Base-by-base conservation (phyloP, 192 early-diverging fungal species). In the Dissophora ornata region DNA sequence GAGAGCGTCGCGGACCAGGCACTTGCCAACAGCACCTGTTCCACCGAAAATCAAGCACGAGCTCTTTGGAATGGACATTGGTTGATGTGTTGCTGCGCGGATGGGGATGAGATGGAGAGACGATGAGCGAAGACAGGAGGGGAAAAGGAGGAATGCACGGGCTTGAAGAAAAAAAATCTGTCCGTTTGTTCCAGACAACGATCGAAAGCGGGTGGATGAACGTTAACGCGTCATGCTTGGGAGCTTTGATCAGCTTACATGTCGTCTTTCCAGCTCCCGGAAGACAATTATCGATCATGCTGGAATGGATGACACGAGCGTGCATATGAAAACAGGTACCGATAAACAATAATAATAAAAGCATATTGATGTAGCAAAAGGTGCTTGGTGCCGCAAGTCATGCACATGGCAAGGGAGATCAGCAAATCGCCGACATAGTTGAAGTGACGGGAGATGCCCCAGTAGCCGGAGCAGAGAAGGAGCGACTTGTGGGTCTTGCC, bases 361-460 rank as follows among this genome's bases (percentile, higher is more conserved):
- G n/a, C n/a, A n/a, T n/a, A n/a, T n/a, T 75, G 67, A 92, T 82
- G 82, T 94, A 94, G 91, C 47, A 91, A 67, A 29, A 92, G 48
- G 69, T 91, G 80, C 42, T 82, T 70, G 55, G 86, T 80, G 6
- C 88, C 89, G 74, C 92, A 94, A 46, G 90, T 82, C 70, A 91
- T 75, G 78, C 92, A 94, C 81, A 90, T 87, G 44, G 91, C 90
- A 34, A 86, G 67, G 10, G 86, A 90, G 57, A 92, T 90, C 58
- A 89, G 58, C 25, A 94, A 79, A 56, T 94, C 92, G 34, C 91
- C 92, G 16, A 91, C 84, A 82, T 94, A 94, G 82, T 94, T 94
- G 75, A 92, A 92, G 84, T 94, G 92, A 51, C 91, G 84, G n/a
- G 91, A 89, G 50, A 92, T 68, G 79, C 92, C 92, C 92, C 92